Evolutionary conservation across 768 basidiomycete genomes (phyloP).

Genomic region (Gloeophyllum trabeum): DNA sequence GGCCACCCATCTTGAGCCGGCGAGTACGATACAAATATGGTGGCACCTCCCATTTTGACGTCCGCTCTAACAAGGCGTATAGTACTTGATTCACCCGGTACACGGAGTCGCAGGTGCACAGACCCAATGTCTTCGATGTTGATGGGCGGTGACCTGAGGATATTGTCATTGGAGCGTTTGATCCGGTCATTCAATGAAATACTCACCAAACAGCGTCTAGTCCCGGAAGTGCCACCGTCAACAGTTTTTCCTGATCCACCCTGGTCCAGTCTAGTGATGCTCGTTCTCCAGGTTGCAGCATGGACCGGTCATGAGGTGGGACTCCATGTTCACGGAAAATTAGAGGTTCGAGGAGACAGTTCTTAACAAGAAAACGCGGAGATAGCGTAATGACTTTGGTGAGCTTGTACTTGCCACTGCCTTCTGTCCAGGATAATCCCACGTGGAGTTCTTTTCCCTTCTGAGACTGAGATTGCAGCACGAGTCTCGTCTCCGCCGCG

Average conservation of each 20-base stretch:
- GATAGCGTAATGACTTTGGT: constrained; percentile 87
- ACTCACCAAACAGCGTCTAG: constrained; percentile 71
- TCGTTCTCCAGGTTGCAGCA: constrained; percentile 57
- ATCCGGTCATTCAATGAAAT: constrained; percentile 1
- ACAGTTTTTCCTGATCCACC: constrained; percentile 53
- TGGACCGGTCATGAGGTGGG: constrained; percentile 46
- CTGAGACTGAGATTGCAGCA: constrained; percentile 51
- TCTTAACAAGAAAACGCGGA: constrained; percentile 87
- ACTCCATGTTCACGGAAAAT: constrained; percentile 82
- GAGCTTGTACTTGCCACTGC: constrained; percentile 94
- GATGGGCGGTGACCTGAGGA: constrained; percentile 78
- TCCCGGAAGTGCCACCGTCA: constrained; percentile 83
- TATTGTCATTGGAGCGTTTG: constrained; percentile 3
- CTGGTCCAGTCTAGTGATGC: constrained; percentile 59
- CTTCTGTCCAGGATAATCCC: constrained; percentile 88
- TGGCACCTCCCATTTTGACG: constrained; percentile 73
- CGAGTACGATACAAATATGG: constrained; percentile 75
- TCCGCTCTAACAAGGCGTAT: constrained; percentile 63
- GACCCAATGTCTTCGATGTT: constrained; percentile 86
- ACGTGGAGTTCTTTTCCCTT: constrained; percentile 63
- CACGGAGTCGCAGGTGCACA: constrained; percentile 60
- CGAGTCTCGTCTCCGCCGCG: constrained; percentile 77
- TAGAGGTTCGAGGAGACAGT: constrained; percentile 56
- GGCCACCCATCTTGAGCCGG: constrained; percentile 73
- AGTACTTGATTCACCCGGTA: constrained; percentile 23